These are phyloP conservation scores for Deinandra increscens DNA, from an alignment of 129 eudicot genomes.

Conservation along the genomic window DNA sequence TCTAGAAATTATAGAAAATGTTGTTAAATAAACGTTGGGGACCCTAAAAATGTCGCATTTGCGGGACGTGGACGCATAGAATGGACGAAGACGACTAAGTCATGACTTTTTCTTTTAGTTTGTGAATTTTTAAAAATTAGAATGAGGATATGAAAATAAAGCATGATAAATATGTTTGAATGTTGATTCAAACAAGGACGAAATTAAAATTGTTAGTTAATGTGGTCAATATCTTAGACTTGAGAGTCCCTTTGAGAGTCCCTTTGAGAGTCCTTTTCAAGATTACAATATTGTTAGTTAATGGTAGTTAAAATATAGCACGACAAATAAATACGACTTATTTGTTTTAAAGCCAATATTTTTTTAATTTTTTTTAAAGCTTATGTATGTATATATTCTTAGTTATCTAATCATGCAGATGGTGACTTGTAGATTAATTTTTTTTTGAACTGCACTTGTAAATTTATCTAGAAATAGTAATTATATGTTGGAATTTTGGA, in stretches of 20 bases:
- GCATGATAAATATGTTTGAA: neutral
- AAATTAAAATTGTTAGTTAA: neutral
- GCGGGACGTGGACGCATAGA: no score
- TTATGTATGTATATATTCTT: neutral
- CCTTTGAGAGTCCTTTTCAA: neutral
- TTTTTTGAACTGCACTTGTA: no score
- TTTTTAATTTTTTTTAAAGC: no score
- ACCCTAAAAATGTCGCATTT: no score
- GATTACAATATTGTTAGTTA: neutral
- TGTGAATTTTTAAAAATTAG: neutral
- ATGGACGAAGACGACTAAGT: no score
- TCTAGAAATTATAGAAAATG: no score
- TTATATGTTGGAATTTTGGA: no score
- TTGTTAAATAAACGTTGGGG: no score
- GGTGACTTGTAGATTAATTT: no score
- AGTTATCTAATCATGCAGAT: no score
- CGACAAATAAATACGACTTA: neutral
- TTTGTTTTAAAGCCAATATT: no score
- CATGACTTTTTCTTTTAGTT: neutral
- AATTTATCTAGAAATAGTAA: no score
- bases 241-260: neutral
- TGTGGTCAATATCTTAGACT: neutral
- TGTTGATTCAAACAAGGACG: neutral
- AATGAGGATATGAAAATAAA: neutral
- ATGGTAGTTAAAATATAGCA: neutral